Evolutionary conservation across 495 filamentous ascomycete genomes (phyloP).

Genomic region (Sporormia fimetaria): DNA sequence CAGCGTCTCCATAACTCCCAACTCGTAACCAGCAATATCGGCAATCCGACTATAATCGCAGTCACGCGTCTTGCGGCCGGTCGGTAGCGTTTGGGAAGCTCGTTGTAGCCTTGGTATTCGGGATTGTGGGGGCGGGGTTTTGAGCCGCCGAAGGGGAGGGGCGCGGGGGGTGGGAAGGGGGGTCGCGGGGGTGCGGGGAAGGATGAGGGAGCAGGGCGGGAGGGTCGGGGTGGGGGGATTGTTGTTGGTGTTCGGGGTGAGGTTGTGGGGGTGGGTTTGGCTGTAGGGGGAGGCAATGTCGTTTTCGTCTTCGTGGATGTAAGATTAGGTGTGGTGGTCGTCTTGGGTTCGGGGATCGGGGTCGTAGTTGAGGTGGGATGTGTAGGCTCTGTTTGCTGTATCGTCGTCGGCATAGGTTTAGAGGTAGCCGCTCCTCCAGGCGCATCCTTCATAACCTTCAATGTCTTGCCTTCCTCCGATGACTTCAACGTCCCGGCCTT

Average conservation of each 20-base stretch:
- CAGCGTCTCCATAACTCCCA: slow-evolving; percentile 20
- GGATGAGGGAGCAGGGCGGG: neutral
- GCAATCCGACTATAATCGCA: slow-evolving; percentile 22
- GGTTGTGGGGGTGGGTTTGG: neutral
- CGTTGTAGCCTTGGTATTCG: neutral
- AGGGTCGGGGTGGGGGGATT: slow-evolving; percentile 1
- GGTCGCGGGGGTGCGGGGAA: neutral
- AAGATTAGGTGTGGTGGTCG: too few species aligned
- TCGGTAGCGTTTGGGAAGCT: slow-evolving; percentile 17
- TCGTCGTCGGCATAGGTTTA: too few species aligned
- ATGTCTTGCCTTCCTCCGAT: too few species aligned
- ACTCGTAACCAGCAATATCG: slow-evolving; percentile 17
- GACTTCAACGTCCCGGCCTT: too few species aligned
- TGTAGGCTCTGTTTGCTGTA: neutral
- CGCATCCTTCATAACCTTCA: too few species aligned
- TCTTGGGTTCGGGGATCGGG: neutral
- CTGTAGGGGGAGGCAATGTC: neutral
- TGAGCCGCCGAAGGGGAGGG: neutral
- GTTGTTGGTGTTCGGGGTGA: slow-evolving; percentile 2
- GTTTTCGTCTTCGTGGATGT: neutral
- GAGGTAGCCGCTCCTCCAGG: too few species aligned
- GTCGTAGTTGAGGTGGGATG: slow-evolving; percentile 1
- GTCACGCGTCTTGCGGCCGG: slow-evolving; percentile 12
- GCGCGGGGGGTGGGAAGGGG: neutral
- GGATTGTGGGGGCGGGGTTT: neutral